Percentiles rank a stretch among this genome's conserved stretches.
These are phyloP conservation scores for Glaciozyma martinii DNA, from an alignment of 768 basidiomycete species.

Conservation along the genomic window DNA sequence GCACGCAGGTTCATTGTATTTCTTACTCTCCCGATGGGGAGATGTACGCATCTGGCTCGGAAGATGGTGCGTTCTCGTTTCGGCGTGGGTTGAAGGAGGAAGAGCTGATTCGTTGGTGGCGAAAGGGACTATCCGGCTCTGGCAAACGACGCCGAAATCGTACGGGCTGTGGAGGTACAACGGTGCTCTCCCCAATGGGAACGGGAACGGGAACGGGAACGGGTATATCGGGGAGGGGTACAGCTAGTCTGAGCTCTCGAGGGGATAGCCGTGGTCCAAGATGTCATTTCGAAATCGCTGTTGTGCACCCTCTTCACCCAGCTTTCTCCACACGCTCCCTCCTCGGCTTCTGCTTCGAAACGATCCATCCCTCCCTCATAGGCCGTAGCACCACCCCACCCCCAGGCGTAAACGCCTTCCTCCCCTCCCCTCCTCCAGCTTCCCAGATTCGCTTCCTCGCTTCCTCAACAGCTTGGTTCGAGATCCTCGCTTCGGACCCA, in stretches of 20 bases:
- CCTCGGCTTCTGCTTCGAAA: neutral
- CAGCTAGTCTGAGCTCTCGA: neutral
- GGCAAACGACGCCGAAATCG: conserved; percentile 79
- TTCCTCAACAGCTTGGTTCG: conserved; percentile 6
- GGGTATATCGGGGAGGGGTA: neutral
- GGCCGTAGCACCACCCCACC: neutral
- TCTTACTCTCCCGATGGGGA: conserved; percentile 86
- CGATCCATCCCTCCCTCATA: neutral
- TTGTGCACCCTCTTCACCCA: neutral
- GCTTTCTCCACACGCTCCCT: neutral
- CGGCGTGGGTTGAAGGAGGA: neutral
- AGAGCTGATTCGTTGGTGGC: conserved; percentile 21
- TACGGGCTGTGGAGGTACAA: conserved; percentile 63
- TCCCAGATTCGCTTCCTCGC: neutral
- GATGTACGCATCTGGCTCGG: conserved; percentile 92
- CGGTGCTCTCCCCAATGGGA: neutral
- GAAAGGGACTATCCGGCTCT: conserved; percentile 82
- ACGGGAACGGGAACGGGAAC: neutral
- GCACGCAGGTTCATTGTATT: conserved; percentile 92
- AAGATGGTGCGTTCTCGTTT: conserved; percentile 45
- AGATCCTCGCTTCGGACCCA: neutral
- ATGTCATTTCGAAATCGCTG: too few relatives aligned
- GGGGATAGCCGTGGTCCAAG: too few relatives aligned
- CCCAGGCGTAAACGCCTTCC: neutral
- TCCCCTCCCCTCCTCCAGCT: neutral